These are phyloP conservation scores for Rhamnella rubrinervis DNA, from an alignment of 331 rosid genomes.

Conservation along the genomic window DNA sequence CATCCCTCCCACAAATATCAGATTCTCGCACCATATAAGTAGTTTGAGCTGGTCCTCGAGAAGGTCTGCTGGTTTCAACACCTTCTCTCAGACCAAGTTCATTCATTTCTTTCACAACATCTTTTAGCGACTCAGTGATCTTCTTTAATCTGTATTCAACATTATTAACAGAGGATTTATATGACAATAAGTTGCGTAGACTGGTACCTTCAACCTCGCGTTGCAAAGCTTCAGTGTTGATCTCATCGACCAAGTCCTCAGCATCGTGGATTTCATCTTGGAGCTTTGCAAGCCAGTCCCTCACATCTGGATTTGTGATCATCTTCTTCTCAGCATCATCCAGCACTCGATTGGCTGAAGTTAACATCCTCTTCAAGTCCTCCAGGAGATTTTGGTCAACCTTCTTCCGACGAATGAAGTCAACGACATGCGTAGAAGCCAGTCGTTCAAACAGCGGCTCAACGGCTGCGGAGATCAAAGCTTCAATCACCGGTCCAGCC, in stretches of 20 bases:
- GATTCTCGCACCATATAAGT: constrained; percentile 11
- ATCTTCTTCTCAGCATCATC: constrained; percentile 20
- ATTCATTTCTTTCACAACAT: constrained; percentile 2
- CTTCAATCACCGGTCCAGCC: no score
- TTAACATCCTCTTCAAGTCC: background rate
- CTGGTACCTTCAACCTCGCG: background rate
- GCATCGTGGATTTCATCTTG: constrained; percentile 14
- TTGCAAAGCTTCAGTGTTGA: constrained; percentile 8
- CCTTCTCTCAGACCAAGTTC: constrained; percentile 9
- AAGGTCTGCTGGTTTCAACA: background rate
- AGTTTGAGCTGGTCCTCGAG: background rate
- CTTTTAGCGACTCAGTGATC: background rate
- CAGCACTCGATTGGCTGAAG: constrained; percentile 4
- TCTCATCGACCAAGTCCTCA: constrained; percentile 13
- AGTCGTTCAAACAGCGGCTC: no score
- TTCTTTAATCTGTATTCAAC: background rate
- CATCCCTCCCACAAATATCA: constrained; percentile 26
- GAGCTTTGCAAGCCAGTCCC: constrained; percentile 16
- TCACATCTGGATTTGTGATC: background rate
- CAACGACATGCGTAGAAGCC: background rate
- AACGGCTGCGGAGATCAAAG: no score
- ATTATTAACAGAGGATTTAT: background rate
- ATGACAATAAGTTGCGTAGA: constrained; percentile 1
- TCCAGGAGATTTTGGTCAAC: background rate
- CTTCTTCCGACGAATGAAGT: constrained; percentile 16